These are phyloP conservation scores for Inga oerstediana DNA, from an alignment of 306 rosid genomes.

Conservation along the genomic window DNA sequence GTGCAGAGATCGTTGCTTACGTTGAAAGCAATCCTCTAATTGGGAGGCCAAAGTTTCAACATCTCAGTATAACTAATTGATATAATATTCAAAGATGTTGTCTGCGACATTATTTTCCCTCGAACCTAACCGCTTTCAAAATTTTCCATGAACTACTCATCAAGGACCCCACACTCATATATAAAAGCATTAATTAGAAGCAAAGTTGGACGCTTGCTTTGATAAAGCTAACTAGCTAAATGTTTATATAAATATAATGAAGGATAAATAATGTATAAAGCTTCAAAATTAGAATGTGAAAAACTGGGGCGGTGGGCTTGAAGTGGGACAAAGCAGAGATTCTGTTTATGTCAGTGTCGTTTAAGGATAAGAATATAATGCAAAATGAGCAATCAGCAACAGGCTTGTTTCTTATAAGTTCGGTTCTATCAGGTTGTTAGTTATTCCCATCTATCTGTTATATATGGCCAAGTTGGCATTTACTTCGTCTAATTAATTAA, in stretches of 20 bases:
- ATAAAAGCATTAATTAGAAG: neutral
- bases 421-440: neutral
- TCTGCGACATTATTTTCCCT: neutral
- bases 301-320: neutral
- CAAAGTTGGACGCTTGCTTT: slow-evolving; percentile 6
- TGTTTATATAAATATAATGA: neutral
- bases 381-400: neutral
- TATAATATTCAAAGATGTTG: neutral
- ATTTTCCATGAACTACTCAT: neutral
- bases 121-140: neutral
- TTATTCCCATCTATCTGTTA: neutral
- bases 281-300: neutral
- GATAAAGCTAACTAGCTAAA: neutral
- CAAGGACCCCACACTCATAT: slow-evolving; percentile 35
- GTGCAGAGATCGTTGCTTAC: neutral
- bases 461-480: slow-evolving; percentile 11
- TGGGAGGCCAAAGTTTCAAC: neutral
- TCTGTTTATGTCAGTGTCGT: slow-evolving; percentile 7
- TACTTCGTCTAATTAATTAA: neutral
- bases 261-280: neutral
- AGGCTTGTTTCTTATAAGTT: neutral
- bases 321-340: neutral
- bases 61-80: neutral
- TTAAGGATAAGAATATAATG: slow-evolving; percentile 58
- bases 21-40: neutral